Evolutionary conservation across 768 basidiomycete species (phyloP), one percentile per base, ranked within the genome.

Genomic region (Crepidotus variabilis): DNA sequence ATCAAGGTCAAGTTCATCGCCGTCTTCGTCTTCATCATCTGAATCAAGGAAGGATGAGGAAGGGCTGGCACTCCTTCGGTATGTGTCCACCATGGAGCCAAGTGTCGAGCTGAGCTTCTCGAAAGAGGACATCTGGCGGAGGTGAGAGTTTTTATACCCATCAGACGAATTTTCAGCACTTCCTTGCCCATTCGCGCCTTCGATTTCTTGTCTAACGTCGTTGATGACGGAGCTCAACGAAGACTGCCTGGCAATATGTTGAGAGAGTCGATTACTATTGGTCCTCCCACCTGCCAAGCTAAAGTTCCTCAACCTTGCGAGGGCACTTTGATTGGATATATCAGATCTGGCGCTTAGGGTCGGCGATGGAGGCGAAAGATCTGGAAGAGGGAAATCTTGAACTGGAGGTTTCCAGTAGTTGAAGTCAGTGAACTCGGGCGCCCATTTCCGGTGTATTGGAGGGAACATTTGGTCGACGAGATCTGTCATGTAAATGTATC

Each of bases 391-490:
- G 56, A 88, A 87, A 1, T 92, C 89, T 51, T 83, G 84, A 11
- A 98, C 75, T 0, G 92, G 87, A 0, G 82, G 61, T 60, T 93
- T 88, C 97, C 97, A 99, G 67, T 84, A 99, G 66, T 96, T 98
- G 79, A 97, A 94, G 70, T 98, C 96, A 1, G 95, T 97, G 69
- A 83, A 99, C 67, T 95, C 94, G 1, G 91, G 85, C 11, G 87
- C 81, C 83, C 87, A 88, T 67, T 92, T 92, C 51, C 88, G 84
- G 67, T 94, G 82, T 54, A 98, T 94, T 0, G 96, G 93, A 33
- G 97, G 97, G 77, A 99, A 99, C 87, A 97, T 95, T 72, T 97
- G 95, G 73, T 99, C 95, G 14, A 99, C 97, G n/a, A 99, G 83
- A 70, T 98, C 95, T 7, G 95, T 96, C 93, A 98, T 95, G 67